These are phyloP conservation scores for Coccomyxa sp. DNA, from an alignment of 139 green algal genomes.

Conservation along the genomic window DNA sequence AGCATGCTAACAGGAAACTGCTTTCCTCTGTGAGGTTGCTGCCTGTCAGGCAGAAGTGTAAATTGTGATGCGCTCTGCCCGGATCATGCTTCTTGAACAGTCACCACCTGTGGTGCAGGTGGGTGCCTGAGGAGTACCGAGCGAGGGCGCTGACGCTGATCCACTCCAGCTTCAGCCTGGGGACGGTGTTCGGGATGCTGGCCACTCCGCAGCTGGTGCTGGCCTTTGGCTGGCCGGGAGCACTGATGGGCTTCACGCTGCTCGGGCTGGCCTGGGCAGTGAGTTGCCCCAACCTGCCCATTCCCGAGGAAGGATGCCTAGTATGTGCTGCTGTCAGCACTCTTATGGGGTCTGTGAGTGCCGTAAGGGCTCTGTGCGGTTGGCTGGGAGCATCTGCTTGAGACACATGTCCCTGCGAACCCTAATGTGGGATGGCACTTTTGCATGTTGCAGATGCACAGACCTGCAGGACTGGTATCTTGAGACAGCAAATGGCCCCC, in stretches of 20 bases:
- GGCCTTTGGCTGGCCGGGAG: slow-evolving; percentile 25
- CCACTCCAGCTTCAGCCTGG: slow-evolving; percentile 59
- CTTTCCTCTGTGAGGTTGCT: too few species aligned
- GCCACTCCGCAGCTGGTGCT: slow-evolving; percentile 34
- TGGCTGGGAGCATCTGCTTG: too few species aligned
- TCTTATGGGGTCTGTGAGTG: too few species aligned
- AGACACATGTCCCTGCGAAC: too few species aligned
- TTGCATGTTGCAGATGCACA: too few species aligned
- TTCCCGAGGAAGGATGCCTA: too few species aligned
- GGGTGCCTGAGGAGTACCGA: slow-evolving; percentile 38
- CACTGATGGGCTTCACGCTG: slow-evolving; percentile 33
- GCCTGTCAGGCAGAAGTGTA: background rate
- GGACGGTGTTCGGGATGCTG: slow-evolving; percentile 49
- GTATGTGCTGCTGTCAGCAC: too few species aligned
- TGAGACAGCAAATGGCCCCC: too few species aligned
- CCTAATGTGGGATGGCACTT: too few species aligned
- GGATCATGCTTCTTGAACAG: background rate
- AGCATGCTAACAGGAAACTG: too few species aligned
- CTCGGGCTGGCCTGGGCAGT: slow-evolving; percentile 35
- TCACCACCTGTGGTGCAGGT: slow-evolving; percentile 11
- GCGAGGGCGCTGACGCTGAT: slow-evolving; percentile 26
- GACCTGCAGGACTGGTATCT: too few species aligned
- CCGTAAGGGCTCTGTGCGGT: background rate
- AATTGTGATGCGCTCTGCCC: background rate
- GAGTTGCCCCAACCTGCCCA: too few species aligned